These are phyloP conservation scores for Turritis glabra DNA, from an alignment of 345 rosid species.

Conservation along the genomic window DNA sequence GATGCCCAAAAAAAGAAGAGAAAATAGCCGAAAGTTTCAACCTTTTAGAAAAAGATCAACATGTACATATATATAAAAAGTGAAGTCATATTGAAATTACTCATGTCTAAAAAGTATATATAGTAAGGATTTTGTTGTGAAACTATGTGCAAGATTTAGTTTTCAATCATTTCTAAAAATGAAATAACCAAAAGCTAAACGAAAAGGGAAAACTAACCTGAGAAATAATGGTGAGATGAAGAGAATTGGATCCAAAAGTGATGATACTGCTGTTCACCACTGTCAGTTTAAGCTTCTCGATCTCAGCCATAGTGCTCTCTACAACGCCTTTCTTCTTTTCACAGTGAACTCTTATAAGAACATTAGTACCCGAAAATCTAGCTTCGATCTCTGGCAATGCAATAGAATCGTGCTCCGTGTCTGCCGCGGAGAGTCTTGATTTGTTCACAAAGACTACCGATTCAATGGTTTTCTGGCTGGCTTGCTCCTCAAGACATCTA, in stretches of 20 bases:
- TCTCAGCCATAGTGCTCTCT: slow-evolving; percentile 57
- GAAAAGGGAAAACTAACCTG: slow-evolving; percentile 45
- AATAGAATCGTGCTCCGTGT: slow-evolving; percentile 35
- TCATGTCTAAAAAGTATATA: too few species aligned
- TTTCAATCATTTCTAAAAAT: too few species aligned
- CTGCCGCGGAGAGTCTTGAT: slow-evolving; percentile 50
- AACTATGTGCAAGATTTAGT: too few species aligned
- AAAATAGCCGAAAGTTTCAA: background rate
- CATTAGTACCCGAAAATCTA: slow-evolving; percentile 60
- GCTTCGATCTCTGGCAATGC: slow-evolving; percentile 75
- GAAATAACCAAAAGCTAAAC: too few species aligned
- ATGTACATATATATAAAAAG: too few species aligned
- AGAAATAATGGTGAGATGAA: slow-evolving; percentile 65
- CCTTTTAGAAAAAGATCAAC: too few species aligned
- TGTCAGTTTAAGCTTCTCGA: slow-evolving; percentile 57
- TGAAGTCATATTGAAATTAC: too few species aligned
- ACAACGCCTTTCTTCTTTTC: slow-evolving; percentile 62
- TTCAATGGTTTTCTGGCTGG: slow-evolving; percentile 56
- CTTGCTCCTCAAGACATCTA: slow-evolving; percentile 64
- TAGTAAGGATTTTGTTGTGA: too few species aligned
- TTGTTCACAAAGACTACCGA: slow-evolving; percentile 65
- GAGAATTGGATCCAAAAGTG: slow-evolving; percentile 60
- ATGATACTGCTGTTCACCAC: slow-evolving; percentile 58
- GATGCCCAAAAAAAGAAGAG: background rate
- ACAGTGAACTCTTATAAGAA: slow-evolving; percentile 70